Base-by-base conservation (phyloP, 257 asterid genomes). In the Craterostigma plantagineum region DNA sequence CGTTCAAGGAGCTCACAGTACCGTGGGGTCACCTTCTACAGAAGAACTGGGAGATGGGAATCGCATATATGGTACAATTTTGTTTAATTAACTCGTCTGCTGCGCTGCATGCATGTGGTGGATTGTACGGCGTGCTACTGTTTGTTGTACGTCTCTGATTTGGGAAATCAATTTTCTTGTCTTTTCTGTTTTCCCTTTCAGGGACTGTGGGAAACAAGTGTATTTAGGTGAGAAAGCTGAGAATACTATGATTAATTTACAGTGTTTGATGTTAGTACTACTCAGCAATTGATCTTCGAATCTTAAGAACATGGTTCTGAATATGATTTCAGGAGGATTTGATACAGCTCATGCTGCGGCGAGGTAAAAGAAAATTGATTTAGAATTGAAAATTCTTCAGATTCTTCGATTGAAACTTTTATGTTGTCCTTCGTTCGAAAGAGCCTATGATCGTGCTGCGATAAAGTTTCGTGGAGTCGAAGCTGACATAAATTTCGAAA, bases 311-410 rank as follows among this genome's bases (percentile, higher is more conserved):
- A 42, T 10, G 45, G 34, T 16, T n/a, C n/a, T 34, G 18, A 41
- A 14, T 59, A 46, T 14, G 18, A 50, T 12, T 59, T 33, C 59
- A 84, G 96, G 95, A 58, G 95, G 95, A 54, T 84, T 84, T 66
- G 92, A 84, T 59, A 84, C 93, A 45, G 87, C 93, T 52, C 75
- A 67, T 49, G 68, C 79, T 18, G 95, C 95, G 0, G 93, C 93
- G 15, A 79, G 93, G 95, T 79, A 63, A 39, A 39, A 3, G n/a
- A 39, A 39, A 39, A 10, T 35, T 7, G 40, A 35, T 9, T 35
- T 3, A 7, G 40, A 27, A 51, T 38, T 16, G 6, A 23, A 23
- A 23, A n/a, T n/a, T n/a, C 48, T 42, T 7, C 39, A 34, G n/a
- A n/a, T 38, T 14, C n/a, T n/a, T n/a, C n/a, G n/a, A n/a, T n/a